These are phyloP conservation scores for Aphanomyces stellatus DNA, from an alignment of 352 stramenopile species.

Conservation along the genomic window DNA sequence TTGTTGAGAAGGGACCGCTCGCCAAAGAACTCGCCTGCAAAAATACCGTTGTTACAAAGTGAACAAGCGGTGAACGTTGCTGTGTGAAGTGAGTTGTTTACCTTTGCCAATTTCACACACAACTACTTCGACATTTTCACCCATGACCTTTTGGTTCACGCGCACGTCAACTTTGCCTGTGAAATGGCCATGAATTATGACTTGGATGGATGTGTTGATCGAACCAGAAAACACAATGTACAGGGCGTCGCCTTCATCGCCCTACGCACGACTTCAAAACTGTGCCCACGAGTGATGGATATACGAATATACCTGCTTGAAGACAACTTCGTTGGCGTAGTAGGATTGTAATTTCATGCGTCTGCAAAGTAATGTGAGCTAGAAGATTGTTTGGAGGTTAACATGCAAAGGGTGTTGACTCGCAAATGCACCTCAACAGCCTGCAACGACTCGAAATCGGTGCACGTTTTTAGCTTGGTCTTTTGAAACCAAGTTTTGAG, in stretches of 20 bases:
- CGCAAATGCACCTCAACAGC: slow-evolving; percentile 24
- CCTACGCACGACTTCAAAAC: no score
- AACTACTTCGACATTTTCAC: slow-evolving; percentile 55
- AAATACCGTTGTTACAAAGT: background rate
- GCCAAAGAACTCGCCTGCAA: slow-evolving; percentile 49
- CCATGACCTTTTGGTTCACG: slow-evolving; percentile 47
- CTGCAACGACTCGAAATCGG: slow-evolving; percentile 53
- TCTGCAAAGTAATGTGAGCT: slow-evolving; percentile 53
- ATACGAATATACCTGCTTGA: slow-evolving; percentile 46
- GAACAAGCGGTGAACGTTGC: background rate
- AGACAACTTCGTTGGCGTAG: slow-evolving; percentile 47
- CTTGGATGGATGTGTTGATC: background rate
- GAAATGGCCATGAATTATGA: slow-evolving; percentile 21
- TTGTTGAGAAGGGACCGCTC: slow-evolving; percentile 56
- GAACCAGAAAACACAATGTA: slow-evolving; percentile 59
- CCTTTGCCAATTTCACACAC: slow-evolving; percentile 55
- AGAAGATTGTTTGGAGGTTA: background rate
- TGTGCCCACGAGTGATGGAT: no score
- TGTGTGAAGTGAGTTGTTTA: background rate
- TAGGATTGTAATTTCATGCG: slow-evolving; percentile 44
- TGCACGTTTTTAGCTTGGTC: slow-evolving; percentile 67
- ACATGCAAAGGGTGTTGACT: no score
- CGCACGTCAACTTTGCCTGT: slow-evolving; percentile 47
- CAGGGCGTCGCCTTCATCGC: slow-evolving; percentile 61
- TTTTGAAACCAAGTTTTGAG: slow-evolving; percentile 67